Evolutionary conservation across 129 eudicot genomes (phyloP).

Genomic region (Daucus carota): DNA sequence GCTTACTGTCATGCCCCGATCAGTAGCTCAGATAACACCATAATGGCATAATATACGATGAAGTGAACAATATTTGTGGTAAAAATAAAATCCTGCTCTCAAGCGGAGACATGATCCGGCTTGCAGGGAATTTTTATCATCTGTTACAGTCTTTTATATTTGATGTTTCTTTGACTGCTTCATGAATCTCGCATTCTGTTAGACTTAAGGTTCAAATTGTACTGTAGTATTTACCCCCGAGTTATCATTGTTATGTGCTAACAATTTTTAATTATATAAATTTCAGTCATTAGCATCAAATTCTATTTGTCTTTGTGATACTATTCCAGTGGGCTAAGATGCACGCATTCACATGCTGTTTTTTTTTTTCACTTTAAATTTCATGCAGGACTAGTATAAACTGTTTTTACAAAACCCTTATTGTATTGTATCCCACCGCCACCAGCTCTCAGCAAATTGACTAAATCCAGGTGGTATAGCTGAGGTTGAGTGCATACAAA

Average conservation of each 20-base stretch:
- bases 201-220: slow-evolving; percentile 3
- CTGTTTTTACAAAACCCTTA: background rate
- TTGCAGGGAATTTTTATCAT: slow-evolving; percentile 18
- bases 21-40: slow-evolving; percentile 63
- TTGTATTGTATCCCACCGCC: background rate
- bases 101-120: background rate
- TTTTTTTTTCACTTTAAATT: background rate
- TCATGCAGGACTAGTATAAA: background rate
- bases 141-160: background rate
- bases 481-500: background rate
- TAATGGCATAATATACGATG: slow-evolving; percentile 62
- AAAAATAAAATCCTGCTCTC: background rate
- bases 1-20: too few relatives aligned
- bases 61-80: slow-evolving; percentile 40
- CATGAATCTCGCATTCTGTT: too few relatives aligned
- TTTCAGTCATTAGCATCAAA: background rate
- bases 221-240: background rate
- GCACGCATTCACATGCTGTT: background rate
- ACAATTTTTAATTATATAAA: background rate
- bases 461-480: background rate
- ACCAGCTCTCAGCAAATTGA: background rate
- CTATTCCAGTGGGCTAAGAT: background rate
- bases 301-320: background rate
- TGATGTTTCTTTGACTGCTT: background rate
- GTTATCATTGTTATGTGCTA: background rate